A percentile compares a stretch with the other conserved stretches of the same genome.
phyloP scores from a whole-genome alignment of 2,329 filamentous ascomycete species.

The Fusarium sp. region DNA sequence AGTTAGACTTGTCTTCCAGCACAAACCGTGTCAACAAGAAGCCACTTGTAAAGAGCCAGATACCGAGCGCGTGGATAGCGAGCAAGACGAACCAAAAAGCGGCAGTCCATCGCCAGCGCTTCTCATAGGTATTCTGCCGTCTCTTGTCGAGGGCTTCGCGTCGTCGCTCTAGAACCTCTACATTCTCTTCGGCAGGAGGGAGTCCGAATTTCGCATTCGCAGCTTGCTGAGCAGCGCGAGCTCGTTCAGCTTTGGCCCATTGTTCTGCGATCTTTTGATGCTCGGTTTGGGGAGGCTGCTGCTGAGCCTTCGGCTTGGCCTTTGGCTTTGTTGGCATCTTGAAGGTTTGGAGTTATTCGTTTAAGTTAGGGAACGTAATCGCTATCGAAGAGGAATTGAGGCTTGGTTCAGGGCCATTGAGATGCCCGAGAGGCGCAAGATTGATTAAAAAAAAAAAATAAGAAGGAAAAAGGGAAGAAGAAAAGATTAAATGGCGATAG shows the following conservation, averaged over 20 bases:
- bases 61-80: slow-evolving; percentile 80
- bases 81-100: slow-evolving; percentile 79
- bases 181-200: slow-evolving; percentile 50
- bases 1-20: slow-evolving; percentile 80
- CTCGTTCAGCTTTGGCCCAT: slow-evolving; percentile 66
- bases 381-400: slow-evolving; percentile 27
- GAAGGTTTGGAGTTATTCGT: slow-evolving; percentile 37
- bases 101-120: slow-evolving; percentile 68
- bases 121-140: slow-evolving; percentile 64
- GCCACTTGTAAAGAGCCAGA: slow-evolving; percentile 93
- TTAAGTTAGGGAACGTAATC: slow-evolving; percentile 23
- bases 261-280: slow-evolving; percentile 66
- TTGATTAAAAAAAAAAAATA: slow-evolving; percentile 23
- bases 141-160: slow-evolving; percentile 62
- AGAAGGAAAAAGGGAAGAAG: neutral
- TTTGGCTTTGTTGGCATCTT: slow-evolving; percentile 47
- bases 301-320: slow-evolving; percentile 46
- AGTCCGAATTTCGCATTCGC: slow-evolving; percentile 47
- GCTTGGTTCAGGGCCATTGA: slow-evolving; percentile 47
- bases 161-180: slow-evolving; percentile 58
- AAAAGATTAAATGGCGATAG: slow-evolving; percentile 21
- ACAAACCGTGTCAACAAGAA: slow-evolving; percentile 91
- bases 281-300: slow-evolving; percentile 52
- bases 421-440: slow-evolving; percentile 21
- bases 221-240: slow-evolving; percentile 59